A percentile compares a stretch with the other conserved stretches of the same genome.
Conservation (phyloP, 1,284 basidiomycete species). For the Blastosporella zonata region DNA sequence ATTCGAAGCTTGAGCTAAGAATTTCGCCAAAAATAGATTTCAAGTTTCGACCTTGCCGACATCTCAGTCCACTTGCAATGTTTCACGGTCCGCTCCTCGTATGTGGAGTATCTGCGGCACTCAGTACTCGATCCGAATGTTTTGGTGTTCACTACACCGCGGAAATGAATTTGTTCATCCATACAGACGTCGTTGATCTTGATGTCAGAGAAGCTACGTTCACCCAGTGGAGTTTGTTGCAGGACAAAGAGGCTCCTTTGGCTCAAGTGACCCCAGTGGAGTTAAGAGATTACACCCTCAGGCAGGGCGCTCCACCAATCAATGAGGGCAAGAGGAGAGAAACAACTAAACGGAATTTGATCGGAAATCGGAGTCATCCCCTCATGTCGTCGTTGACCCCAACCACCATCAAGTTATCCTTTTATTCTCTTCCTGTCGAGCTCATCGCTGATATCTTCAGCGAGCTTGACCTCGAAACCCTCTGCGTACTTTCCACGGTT, state of each 20-base stretch:
- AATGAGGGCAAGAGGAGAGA: background rate
- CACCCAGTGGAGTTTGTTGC: background rate
- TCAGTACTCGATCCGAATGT: background rate
- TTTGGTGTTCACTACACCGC: conserved; percentile 2
- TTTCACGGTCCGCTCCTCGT: background rate
- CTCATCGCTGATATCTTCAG: conserved; percentile 69
- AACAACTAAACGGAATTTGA: background rate
- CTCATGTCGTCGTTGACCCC: background rate
- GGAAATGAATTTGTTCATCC: conserved; percentile 12
- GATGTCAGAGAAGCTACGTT: background rate
- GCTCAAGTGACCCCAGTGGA: background rate
- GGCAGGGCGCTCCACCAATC: background rate
- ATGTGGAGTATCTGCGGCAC: background rate
- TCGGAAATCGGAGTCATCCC: background rate
- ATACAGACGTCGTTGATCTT: background rate
- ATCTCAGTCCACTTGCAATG: background rate
- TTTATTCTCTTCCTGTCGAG: conserved; percentile 65
- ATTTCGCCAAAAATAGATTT: conserved; percentile 16
- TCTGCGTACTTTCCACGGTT: conserved; percentile 54
- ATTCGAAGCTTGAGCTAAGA: conserved; percentile 17
- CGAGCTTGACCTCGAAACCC: conserved; percentile 60
- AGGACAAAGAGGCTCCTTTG: background rate
- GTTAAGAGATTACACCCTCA: too few species aligned
- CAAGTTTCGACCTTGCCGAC: background rate
- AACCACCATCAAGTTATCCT: conserved; percentile 16